Percentiles rank a stretch among this genome's conserved stretches.
Evolutionary conservation across 768 basidiomycete genomes (phyloP).

Genomic region (Mycena alexandri): DNA sequence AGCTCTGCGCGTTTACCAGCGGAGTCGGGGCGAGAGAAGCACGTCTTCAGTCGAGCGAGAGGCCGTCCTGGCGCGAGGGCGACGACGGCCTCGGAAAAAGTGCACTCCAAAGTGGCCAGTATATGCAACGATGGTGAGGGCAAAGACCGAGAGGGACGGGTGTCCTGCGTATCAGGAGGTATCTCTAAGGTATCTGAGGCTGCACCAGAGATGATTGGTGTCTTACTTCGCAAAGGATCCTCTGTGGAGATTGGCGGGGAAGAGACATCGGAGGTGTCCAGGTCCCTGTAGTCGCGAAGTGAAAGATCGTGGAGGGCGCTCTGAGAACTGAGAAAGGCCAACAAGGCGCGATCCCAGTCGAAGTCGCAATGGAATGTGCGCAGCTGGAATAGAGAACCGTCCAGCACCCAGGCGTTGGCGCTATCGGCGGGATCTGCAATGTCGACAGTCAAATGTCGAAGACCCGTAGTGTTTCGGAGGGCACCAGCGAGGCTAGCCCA

Average conservation of each 20-base stretch:
- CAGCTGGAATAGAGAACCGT: slow-evolving; percentile 64
- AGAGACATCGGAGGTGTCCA: slow-evolving; percentile 11
- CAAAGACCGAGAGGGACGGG: slow-evolving; percentile 31
- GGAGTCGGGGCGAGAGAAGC: slow-evolving; percentile 67
- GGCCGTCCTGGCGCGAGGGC: slow-evolving; percentile 70
- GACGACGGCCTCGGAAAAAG: slow-evolving; percentile 73
- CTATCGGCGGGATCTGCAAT: slow-evolving; percentile 52
- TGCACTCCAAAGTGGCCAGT: slow-evolving; percentile 71
- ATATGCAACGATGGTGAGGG: slow-evolving; percentile 52
- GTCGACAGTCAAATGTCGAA: slow-evolving; percentile 68
- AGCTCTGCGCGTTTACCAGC: slow-evolving; percentile 68
- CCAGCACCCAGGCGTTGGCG: slow-evolving; percentile 56
- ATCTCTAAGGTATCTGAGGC: slow-evolving; percentile 39
- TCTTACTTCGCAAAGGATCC: neutral
- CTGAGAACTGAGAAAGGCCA: slow-evolving; percentile 66
- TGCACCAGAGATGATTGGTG: no score
- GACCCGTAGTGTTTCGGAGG: slow-evolving; percentile 57
- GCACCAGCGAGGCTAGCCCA: slow-evolving; percentile 66
- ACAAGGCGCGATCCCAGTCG: slow-evolving; percentile 70
- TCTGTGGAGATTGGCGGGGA: no score
- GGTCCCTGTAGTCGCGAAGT: slow-evolving; percentile 59
- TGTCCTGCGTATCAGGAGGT: slow-evolving; percentile 40
- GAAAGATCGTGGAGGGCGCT: slow-evolving; percentile 62
- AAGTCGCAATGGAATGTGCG: slow-evolving; percentile 74
- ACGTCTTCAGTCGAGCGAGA: slow-evolving; percentile 74